Evolutionary conservation across 75 land plant species (phyloP), one percentile per base, ranked within the genome.

Genomic region (Adiantum capillusveneris): DNA sequence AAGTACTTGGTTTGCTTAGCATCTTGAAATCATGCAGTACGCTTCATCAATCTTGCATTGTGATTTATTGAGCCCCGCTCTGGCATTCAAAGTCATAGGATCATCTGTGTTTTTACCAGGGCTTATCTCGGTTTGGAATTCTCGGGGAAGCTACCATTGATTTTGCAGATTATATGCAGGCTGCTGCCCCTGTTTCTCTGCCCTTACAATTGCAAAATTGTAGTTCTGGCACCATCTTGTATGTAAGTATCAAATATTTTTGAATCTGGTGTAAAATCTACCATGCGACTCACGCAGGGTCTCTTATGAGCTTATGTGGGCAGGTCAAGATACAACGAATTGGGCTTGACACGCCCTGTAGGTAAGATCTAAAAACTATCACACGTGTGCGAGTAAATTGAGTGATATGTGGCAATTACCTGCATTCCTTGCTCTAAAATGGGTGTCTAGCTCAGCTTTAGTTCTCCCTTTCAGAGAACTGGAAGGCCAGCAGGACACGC

Each of bases 111-210:
- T 5, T 49, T 11, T 12, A 57, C 27, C 65, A 87, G 87, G 87
- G 87, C 29, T 67, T 81, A 34, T 70, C 91, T 59, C 75, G 84
- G 25, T 70, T 80, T 26, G 76, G 81, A 59, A 20, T 73, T 43
- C 87, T 87, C 58, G 91, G 91, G n/a, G 91, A 87, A 56, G 79
- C 76, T 26, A 68, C 20, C 25, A 73, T 87, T 59, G 83, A 81
- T 42, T 75, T 87, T 62, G 87, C 91, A 44, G 80, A 87, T 29
- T 81, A 72, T 78, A 78, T 64, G 39, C 81, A 73, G 59, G 77
- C 82, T 20, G 45, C 27, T 43, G 20, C 24, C 1, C 84, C 91
- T 60, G 66, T 60, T 41, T 49, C 79, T 37, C 62, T 75, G 65
- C 39, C 75, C 11, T 56, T 87, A 44, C 88, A 88, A 16, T 86